phyloP scores from a whole-genome alignment of 164 flowering plant species.

The Macadamia integrifolia region DNA sequence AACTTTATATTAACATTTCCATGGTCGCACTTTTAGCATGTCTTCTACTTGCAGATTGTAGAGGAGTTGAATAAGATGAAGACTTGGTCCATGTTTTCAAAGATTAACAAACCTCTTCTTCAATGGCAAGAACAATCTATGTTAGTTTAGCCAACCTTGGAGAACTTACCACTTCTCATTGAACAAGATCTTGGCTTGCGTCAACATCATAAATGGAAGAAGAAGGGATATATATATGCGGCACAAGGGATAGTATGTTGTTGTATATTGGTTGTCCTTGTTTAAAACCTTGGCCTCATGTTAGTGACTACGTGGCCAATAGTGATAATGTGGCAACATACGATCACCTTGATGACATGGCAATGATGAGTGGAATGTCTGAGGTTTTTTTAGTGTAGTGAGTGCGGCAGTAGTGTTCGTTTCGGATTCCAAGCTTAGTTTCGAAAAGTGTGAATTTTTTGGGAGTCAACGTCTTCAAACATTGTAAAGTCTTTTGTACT shows the following conservation, averaged over 20 bases:
- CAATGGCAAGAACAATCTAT: constrained; percentile 10
- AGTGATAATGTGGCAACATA: too few relatives aligned
- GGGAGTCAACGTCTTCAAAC: too few relatives aligned
- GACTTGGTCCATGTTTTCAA: constrained; percentile 2
- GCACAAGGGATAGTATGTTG: constrained; percentile 17
- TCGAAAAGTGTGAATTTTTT: too few relatives aligned
- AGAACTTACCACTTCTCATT: constrained; percentile 27
- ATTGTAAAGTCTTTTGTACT: too few relatives aligned
- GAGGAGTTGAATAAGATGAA: constrained; percentile 33
- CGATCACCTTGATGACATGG: too few relatives aligned
- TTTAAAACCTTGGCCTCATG: too few relatives aligned
- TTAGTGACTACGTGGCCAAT: too few relatives aligned
- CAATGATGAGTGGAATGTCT: too few relatives aligned
- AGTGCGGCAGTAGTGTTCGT: too few relatives aligned
- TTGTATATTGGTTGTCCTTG: not conserved
- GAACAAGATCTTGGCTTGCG: constrained; percentile 21
- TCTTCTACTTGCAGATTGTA: constrained; percentile 38
- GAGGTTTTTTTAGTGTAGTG: too few relatives aligned
- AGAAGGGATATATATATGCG: constrained; percentile 22
- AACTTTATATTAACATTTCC: not conserved
- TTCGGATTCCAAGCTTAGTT: too few relatives aligned
- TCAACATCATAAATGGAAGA: constrained; percentile 13
- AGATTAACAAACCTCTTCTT: constrained; percentile 4
- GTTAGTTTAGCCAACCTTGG: constrained; percentile 24
- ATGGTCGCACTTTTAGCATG: constrained; percentile 37